Evolutionary conservation across 169 alveolate genomes (phyloP).

Genomic region (Hepatocystis sp.): DNA sequence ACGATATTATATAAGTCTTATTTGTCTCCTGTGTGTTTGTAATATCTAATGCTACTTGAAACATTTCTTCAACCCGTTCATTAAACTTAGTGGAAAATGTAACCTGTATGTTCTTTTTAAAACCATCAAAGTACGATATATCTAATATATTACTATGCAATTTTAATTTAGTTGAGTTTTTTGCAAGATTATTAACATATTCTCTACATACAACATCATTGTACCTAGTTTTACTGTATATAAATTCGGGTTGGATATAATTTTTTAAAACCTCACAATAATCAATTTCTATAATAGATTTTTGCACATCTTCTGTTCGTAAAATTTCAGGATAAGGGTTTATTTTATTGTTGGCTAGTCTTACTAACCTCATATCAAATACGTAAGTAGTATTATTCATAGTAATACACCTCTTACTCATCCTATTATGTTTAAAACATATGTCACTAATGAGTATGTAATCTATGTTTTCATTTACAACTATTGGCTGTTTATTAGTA

Average conservation of each 20-base stretch:
- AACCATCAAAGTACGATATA: no score
- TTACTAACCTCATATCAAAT: slow-evolving; percentile 51
- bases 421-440: slow-evolving; percentile 25
- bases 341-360: slow-evolving; percentile 9
- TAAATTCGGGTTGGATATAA: neutral
- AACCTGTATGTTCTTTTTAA: slow-evolving; percentile 7
- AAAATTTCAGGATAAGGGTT: slow-evolving; percentile 65
- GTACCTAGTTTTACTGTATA: neutral
- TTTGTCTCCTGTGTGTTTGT: neutral
- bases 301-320: neutral
- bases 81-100: slow-evolving; percentile 37
- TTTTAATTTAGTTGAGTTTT: neutral
- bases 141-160: no score
- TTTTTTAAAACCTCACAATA: slow-evolving; percentile 3
- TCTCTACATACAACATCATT: neutral
- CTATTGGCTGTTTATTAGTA: slow-evolving; percentile 26
- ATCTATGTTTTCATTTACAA: slow-evolving; percentile 37
- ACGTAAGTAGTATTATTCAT: slow-evolving; percentile 19
- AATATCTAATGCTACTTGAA: neutral
- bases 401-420: slow-evolving; percentile 35
- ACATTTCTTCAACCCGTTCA: slow-evolving; percentile 72
- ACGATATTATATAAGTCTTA: neutral
- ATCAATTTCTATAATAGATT: slow-evolving; percentile 9
- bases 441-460: slow-evolving; percentile 35
- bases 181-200: neutral